Evolutionary conservation across 441 rosid genomes (phyloP), one percentile per base, ranked within the genome.

Genomic region (Mallotus japonicus): DNA sequence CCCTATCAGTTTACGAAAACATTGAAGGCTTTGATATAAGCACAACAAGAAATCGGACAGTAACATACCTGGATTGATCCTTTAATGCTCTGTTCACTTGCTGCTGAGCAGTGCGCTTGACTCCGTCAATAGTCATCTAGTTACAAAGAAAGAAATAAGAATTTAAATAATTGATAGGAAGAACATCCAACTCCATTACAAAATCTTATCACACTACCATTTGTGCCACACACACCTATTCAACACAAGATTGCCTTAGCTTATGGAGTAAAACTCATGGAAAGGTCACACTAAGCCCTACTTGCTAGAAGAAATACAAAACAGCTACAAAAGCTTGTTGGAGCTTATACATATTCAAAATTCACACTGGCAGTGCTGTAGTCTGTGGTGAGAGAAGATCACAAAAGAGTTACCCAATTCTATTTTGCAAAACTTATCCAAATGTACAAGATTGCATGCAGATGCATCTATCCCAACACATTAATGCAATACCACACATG

Each of bases 91-190:
- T 90, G 83, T 84, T 88, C 82, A 96, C 93, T 83, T 92, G 97
- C 77, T 93, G 88, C 80, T 92, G 99, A 77, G 99, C 99, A 84
- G 90, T 89, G 69, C 98, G 98, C 88, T 86, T 93, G 44, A 93
- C 98, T 81, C 80, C 99, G 87, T 96, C 94, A 83, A 93, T 92
- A 55, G 99, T 96, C 93, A 90, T 93, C 99, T 96, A 81, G 75
- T 47, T 74, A 74, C 53, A 67, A 76, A 69, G 65, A 0, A 20
- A 74, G 6, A 16, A 17, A 69, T 34, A 68, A 37, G 56, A 15
- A 22, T 19, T 42, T 32, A 68, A 68, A 44, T 14, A 28, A n/a
- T 46, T 62, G 7, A 13, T 20, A 51, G 13, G 53, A 62, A 62
- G 37, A 22, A 59, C 24, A 73, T 5, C 44, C 65, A 37, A 42